Evolutionary conservation across 495 filamentous ascomycete genomes (phyloP).

Genomic region (Cercophora sp.): DNA sequence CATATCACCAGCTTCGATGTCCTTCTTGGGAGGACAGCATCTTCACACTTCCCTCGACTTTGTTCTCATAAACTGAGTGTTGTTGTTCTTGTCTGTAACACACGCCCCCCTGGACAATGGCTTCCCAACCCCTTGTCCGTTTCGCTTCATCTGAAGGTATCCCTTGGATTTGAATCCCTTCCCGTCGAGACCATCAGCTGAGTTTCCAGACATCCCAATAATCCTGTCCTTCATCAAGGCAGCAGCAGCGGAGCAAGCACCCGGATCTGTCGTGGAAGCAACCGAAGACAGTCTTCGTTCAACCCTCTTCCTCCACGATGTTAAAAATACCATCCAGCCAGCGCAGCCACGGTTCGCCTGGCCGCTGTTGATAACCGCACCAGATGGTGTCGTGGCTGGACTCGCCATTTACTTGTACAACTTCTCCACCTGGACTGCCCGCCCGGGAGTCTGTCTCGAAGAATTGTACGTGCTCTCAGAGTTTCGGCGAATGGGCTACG

Average conservation of each 20-base stretch:
- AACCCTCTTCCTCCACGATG: not conserved
- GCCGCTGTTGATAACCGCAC: slow-evolving; percentile 1
- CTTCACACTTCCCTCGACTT: no score
- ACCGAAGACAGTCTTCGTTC: not conserved
- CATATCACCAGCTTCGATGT: no score
- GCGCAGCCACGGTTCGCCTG: not conserved
- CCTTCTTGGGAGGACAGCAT: no score
- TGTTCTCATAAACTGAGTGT: no score
- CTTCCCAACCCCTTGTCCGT: no score
- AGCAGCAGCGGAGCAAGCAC: slow-evolving; percentile 10
- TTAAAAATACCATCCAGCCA: not conserved
- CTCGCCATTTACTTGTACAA: slow-evolving; percentile 9
- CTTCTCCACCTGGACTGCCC: slow-evolving; percentile 6
- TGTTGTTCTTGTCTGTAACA: no score
- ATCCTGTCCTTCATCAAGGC: slow-evolving; percentile 5
- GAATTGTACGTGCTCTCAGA: slow-evolving; percentile 12
- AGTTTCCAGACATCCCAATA: not conserved
- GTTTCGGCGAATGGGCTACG: slow-evolving; percentile 8
- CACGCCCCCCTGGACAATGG: no score
- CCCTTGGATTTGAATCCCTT: no score
- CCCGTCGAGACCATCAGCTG: no score
- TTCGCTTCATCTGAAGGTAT: no score
- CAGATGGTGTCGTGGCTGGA: not conserved
- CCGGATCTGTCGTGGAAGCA: not conserved
- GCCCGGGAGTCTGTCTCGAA: slow-evolving; percentile 6